A percentile compares a stretch with the other conserved stretches of the same genome.
Evolutionary conservation across 805 yeast genomes (phyloP).

Genomic region (Ogataea degrootiae): DNA sequence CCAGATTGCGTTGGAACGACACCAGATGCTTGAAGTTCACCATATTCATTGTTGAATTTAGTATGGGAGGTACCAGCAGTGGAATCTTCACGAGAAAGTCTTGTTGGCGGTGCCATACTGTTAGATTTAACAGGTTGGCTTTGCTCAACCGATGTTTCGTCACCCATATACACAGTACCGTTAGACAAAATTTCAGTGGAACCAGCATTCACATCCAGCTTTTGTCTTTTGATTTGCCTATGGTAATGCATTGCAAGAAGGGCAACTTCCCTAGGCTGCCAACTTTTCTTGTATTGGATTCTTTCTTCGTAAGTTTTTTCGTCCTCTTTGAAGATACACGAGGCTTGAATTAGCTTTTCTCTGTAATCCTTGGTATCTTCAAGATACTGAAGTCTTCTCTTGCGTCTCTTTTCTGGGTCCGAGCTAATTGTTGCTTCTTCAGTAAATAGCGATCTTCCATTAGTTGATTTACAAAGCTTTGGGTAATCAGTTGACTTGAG

Average conservation of each 20-base stretch:
- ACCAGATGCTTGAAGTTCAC: slow-evolving; percentile 62
- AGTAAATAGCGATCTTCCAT: slow-evolving; percentile 83
- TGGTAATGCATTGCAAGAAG: background rate
- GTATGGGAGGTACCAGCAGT: slow-evolving; percentile 12
- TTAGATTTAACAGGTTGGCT: background rate
- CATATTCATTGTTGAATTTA: slow-evolving; percentile 34
- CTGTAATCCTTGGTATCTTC: slow-evolving; percentile 31
- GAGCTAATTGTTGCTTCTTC: slow-evolving; percentile 39
- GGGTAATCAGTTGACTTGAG: slow-evolving; percentile 47
- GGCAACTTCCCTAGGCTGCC: slow-evolving; percentile 18
- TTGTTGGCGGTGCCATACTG: slow-evolving; percentile 23
- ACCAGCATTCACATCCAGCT: slow-evolving; percentile 20
- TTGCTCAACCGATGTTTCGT: no score
- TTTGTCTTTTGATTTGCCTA: slow-evolving; percentile 1
- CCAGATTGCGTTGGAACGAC: slow-evolving; percentile 36
- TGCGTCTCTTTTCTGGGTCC: slow-evolving; percentile 24
- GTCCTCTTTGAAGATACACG: slow-evolving; percentile 12
- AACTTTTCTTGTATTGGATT: slow-evolving; percentile 14
- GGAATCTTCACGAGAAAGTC: slow-evolving; percentile 22
- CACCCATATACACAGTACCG: background rate
- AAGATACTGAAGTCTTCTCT: slow-evolving; percentile 26
- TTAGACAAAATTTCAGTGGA: slow-evolving; percentile 11
- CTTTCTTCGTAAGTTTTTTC: slow-evolving; percentile 21
- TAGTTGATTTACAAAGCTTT: slow-evolving; percentile 51
- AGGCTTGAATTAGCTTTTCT: slow-evolving; percentile 24